Evolutionary conservation across 2,329 filamentous ascomycete genomes (phyloP).

Genomic region (Monilinia fructicola): DNA sequence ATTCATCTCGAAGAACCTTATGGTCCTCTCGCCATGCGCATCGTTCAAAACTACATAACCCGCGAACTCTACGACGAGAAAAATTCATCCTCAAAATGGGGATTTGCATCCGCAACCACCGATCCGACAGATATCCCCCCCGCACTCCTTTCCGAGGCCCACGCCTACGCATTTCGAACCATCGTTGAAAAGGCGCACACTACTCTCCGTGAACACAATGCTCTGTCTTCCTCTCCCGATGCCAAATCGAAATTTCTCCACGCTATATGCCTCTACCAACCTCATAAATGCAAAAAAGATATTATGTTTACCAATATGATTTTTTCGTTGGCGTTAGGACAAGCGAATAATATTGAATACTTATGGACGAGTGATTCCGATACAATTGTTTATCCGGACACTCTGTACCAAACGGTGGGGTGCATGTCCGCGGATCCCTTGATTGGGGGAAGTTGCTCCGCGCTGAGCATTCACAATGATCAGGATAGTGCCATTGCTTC

Average conservation of each 20-base stretch:
- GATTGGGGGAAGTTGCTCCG: constrained; percentile 41
- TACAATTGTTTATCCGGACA: constrained; percentile 29
- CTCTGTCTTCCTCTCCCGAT: constrained; percentile 3
- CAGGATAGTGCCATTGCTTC: constrained; percentile 39
- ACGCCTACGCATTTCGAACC: constrained; percentile 25
- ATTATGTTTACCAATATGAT: constrained; percentile 45
- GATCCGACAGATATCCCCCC: constrained; percentile 21
- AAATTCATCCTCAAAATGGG: constrained; percentile 14
- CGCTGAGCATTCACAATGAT: constrained; percentile 42
- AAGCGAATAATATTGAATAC: constrained; percentile 41
- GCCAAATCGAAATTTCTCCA: constrained; percentile 10
- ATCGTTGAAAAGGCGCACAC: constrained; percentile 26
- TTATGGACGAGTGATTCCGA: constrained; percentile 44
- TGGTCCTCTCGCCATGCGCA: constrained; percentile 26
- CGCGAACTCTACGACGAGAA: constrained; percentile 24
- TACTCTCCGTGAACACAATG: constrained; percentile 25
- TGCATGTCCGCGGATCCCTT: constrained; percentile 41
- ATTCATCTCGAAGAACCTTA: constrained; percentile 29
- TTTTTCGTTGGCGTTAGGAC: constrained; percentile 40
- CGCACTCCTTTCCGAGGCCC: constrained; percentile 24
- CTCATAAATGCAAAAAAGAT: constrained; percentile 44
- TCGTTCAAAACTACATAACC: constrained; percentile 26
- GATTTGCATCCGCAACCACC: background rate
- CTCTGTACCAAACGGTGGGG: constrained; percentile 34
- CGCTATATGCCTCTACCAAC: constrained; percentile 41